Conservation (phyloP, 225 moss, liverwort and hornwort species). For the Pseudoscleropodium purum region DNA sequence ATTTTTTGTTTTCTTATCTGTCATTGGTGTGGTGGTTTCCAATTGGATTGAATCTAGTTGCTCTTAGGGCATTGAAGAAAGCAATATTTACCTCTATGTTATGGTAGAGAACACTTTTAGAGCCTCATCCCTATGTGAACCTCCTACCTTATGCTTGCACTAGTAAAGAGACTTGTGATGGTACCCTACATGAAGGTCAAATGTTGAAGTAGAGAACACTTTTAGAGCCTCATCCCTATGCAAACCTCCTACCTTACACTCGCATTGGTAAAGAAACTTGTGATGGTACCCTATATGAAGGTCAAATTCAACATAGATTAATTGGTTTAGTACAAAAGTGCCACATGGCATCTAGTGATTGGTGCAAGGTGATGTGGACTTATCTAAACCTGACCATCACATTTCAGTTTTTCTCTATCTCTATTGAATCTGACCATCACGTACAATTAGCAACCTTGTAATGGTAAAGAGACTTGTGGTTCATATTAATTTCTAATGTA, state of each 20-base stretch:
- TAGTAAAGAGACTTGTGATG: neutral
- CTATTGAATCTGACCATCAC: fast-evolving
- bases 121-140: neutral
- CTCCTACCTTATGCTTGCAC: fast-evolving
- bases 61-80: neutral
- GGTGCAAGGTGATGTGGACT: neutral
- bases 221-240: neutral
- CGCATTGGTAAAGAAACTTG: neutral
- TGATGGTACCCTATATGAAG: neutral
- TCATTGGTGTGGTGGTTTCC: neutral
- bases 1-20: too few species aligned
- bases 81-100: neutral
- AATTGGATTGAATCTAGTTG: neutral
- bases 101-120: neutral
- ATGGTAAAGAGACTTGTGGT: too few species aligned
- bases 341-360: neutral
- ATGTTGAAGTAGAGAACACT: neutral
- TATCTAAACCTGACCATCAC: neutral
- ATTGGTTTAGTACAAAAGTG: neutral
- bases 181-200: too few species aligned
- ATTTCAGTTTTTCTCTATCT: neutral
- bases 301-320: neutral
- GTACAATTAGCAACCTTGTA: neutral
- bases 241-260: fast-evolving
- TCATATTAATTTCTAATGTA: neutral